These are phyloP conservation scores for Helicostylum pulchrum DNA, from an alignment of 192 early-diverging fungal species.

Conservation along the genomic window DNA sequence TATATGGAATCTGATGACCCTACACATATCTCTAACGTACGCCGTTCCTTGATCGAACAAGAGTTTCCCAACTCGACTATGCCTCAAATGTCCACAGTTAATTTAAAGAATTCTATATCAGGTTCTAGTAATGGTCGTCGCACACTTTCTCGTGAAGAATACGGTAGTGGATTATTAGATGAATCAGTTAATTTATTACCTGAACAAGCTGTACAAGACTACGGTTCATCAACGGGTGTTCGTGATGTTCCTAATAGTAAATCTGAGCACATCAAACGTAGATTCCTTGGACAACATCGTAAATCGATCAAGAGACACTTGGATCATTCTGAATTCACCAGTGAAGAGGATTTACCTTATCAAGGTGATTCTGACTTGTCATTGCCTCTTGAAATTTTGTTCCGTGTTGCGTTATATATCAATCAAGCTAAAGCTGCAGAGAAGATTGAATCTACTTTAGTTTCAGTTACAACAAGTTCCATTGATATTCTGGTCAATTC, in stretches of 20 bases:
- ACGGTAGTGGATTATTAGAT: neutral
- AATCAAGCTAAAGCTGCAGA: constrained; percentile 34
- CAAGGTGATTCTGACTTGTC: constrained; percentile 49
- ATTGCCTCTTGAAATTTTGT: constrained; percentile 50
- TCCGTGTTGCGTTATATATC: constrained; percentile 42
- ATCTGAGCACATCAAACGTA: neutral
- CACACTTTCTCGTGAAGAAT: neutral
- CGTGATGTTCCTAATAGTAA: neutral
- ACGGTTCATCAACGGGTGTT: neutral
- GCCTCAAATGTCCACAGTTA: neutral
- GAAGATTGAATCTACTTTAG: constrained; percentile 38
- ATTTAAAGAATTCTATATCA: neutral
- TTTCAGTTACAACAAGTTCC: constrained; percentile 33
- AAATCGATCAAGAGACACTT: neutral
- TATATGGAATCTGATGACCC: constrained; percentile 21
- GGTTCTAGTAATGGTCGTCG: neutral
- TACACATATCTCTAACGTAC: constrained; percentile 20
- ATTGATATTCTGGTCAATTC: constrained; percentile 54
- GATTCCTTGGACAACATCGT: constrained; percentile 3
- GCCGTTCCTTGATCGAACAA: constrained; percentile 15
- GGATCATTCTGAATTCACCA: constrained; percentile 21
- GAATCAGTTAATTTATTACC: neutral
- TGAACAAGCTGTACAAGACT: neutral
- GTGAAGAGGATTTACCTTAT: constrained; percentile 31
- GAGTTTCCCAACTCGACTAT: constrained; percentile 16